phyloP scores from a whole-genome alignment of 2,329 filamentous ascomycete species.

The Cercospora janseana region DNA sequence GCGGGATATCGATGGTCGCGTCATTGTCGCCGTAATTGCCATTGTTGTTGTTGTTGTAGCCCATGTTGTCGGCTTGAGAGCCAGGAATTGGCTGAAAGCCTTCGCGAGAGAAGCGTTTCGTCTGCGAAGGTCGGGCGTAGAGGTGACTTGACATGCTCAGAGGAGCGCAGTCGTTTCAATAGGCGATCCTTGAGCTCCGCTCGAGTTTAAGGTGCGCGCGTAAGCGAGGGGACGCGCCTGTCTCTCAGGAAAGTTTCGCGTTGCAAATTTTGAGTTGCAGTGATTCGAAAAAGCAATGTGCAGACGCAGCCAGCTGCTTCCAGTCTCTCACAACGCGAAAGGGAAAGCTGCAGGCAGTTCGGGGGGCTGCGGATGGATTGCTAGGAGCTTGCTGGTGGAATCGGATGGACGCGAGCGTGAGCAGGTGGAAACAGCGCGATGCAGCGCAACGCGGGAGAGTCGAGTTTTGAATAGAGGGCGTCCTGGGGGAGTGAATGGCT shows the following conservation, averaged over 20 bases:
- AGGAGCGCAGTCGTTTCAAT: background rate
- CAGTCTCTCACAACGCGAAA: background rate
- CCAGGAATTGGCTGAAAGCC: slow-evolving; percentile 31
- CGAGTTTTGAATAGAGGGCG: slow-evolving; percentile 5
- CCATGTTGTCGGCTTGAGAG: slow-evolving; percentile 25
- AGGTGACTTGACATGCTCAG: slow-evolving; percentile 24
- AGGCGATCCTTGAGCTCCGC: background rate
- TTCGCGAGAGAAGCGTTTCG: slow-evolving; percentile 35
- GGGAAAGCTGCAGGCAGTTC: background rate
- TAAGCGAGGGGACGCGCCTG: slow-evolving; percentile 5
- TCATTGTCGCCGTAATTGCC: slow-evolving; percentile 56
- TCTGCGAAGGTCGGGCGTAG: slow-evolving; percentile 19
- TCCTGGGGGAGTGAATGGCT: background rate
- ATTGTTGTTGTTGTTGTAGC: slow-evolving; percentile 51
- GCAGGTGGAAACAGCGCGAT: slow-evolving; percentile 1
- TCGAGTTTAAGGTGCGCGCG: background rate
- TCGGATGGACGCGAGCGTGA: background rate
- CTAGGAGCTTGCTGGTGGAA: background rate
- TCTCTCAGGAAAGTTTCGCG: background rate
- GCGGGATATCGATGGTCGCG: slow-evolving; percentile 61
- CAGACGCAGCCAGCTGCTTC: background rate
- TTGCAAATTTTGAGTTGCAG: background rate
- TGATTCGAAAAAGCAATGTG: background rate
- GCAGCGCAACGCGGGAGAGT: no score
- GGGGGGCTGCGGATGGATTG: background rate